phyloP scores from a whole-genome alignment of 148 eudicot species.

The Rhododendron ovatum region DNA sequence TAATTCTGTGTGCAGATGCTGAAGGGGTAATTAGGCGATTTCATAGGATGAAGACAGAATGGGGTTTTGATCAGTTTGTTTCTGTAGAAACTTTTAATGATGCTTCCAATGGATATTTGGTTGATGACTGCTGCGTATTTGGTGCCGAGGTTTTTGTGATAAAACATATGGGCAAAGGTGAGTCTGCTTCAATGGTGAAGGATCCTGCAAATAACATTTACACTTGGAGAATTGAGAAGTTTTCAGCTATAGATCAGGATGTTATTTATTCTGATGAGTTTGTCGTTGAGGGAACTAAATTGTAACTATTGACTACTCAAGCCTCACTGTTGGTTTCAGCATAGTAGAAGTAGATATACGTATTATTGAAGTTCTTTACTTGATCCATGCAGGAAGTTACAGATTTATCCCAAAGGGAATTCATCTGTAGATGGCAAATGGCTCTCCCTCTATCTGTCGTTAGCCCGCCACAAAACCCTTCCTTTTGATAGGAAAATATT shows the following conservation, averaged over 20 bases:
- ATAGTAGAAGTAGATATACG: not conserved
- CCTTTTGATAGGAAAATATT: not conserved
- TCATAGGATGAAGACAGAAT: not conserved
- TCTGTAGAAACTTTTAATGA: not conserved
- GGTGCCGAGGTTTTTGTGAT: slow-evolving; percentile 1
- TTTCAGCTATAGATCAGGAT: not conserved
- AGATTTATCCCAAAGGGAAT: not conserved
- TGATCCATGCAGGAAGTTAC: not conserved
- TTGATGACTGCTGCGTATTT: not conserved
- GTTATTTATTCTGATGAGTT: not conserved
- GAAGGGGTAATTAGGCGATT: not conserved
- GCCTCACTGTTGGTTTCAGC: not conserved
- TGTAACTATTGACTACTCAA: not conserved
- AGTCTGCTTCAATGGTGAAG: not conserved
- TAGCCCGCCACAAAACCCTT: not conserved
- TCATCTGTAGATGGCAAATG: not conserved
- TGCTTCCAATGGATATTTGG: not conserved
- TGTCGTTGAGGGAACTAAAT: not conserved
- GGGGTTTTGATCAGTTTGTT: not conserved
- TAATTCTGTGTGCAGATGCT: not conserved
- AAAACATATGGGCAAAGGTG: not conserved
- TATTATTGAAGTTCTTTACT: not conserved
- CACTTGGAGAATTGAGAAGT: not conserved
- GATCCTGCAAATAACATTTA: not conserved
- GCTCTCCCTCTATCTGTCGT: not conserved